Conservation (phyloP, 1,284 basidiomycete species). For the Marasmius tenuissimus region DNA sequence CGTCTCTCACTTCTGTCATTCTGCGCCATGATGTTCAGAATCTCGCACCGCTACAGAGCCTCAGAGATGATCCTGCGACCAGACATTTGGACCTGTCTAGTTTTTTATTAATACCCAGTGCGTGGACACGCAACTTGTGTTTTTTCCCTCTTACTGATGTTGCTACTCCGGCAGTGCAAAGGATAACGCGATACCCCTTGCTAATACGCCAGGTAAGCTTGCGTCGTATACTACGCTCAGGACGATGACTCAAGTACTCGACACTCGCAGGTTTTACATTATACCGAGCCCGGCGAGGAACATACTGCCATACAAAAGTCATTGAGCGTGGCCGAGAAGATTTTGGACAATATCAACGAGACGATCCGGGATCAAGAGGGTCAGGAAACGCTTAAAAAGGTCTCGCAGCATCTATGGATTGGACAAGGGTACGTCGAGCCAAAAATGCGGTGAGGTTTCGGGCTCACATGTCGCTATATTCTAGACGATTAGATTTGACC, state of each 20-base stretch:
- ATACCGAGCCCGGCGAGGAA: constrained; percentile 70
- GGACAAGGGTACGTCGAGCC: constrained; percentile 70
- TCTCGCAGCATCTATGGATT: constrained; percentile 84
- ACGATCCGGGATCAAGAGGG: constrained; percentile 86
- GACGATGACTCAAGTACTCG: neutral
- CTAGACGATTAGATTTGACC: constrained; percentile 84
- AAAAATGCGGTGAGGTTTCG: neutral
- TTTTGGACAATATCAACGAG: constrained; percentile 86
- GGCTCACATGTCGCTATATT: neutral
- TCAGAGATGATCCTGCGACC: constrained; percentile 74
- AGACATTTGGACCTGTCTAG: constrained; percentile 88
- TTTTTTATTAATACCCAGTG: constrained; percentile 89
- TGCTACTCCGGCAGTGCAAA: constrained; percentile 71
- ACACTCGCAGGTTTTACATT: constrained; percentile 67
- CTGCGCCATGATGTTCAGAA: constrained; percentile 4
- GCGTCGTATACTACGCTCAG: neutral
- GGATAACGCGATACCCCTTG: constrained; percentile 89
- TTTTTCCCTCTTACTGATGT: neutral
- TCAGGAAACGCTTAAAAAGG: constrained; percentile 63
- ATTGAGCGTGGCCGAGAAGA: constrained; percentile 66
- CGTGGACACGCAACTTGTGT: constrained; percentile 29
- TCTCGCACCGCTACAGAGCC: constrained; percentile 40
- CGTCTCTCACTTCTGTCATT: neutral
- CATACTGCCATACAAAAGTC: constrained; percentile 53
- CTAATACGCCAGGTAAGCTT: constrained; percentile 72